Evolutionary conservation across 2,329 filamentous ascomycete species (phyloP).

Genomic region (Paraphoma sp.): DNA sequence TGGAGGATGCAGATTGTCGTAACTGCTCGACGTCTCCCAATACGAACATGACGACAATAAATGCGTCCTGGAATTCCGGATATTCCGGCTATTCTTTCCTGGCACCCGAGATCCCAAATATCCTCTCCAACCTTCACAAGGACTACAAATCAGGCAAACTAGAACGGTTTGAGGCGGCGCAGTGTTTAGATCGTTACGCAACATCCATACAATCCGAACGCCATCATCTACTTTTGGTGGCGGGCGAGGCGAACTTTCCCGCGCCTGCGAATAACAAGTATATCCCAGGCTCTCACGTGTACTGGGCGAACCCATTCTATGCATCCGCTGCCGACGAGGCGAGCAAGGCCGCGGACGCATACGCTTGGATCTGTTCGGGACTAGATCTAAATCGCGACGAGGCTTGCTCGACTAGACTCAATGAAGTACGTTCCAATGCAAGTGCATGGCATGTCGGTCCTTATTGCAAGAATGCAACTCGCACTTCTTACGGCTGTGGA

Average conservation of each 20-base stretch:
- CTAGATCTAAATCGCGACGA: background rate
- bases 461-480: background rate
- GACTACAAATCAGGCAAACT: slow-evolving; percentile 3
- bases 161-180: background rate
- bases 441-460: slow-evolving; percentile 5
- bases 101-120: background rate
- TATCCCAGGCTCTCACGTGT: slow-evolving; percentile 10
- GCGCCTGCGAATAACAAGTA: background rate
- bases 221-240: slow-evolving; percentile 20
- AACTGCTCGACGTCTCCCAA: slow-evolving; percentile 1
- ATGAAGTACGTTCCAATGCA: background rate
- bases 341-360: background rate
- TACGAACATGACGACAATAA: background rate
- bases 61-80: background rate
- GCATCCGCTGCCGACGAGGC: background rate
- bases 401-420: slow-evolving; percentile 1
- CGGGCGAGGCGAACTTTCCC: slow-evolving; percentile 6
- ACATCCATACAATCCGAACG: slow-evolving; percentile 12
- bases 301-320: slow-evolving; percentile 2
- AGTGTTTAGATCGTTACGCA: slow-evolving; percentile 27
- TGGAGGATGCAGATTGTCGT: slow-evolving; percentile 9
- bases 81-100: too few relatives aligned
- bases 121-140: background rate
- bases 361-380: slow-evolving; percentile 16
- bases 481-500: background rate